Base-by-base conservation (phyloP, 2,329 filamentous ascomycete species). In the Colletotrichum somersetense region DNA sequence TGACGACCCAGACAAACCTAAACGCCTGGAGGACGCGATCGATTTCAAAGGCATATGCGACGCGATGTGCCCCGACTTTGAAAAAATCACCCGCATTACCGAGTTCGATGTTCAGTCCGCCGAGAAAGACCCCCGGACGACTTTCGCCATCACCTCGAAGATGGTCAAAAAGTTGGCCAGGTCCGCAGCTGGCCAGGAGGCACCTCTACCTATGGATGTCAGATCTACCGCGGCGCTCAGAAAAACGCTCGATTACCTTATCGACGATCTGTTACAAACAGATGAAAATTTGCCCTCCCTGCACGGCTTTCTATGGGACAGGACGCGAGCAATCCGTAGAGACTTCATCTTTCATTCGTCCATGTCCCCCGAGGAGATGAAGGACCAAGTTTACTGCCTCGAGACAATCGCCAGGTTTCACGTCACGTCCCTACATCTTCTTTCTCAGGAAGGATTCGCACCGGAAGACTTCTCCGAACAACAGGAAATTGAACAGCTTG, bases 81-180 rank as follows among this genome's bases (percentile, higher is more conserved):
- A 92, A 77, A 88, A 88, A 78, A 86, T 91, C 44, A 88, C 85
- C 62, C 85, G 90, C 72, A 91, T 92, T 67, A 87, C 87, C 59
- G 89, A 92, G 77, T 83, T 85, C 75, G 88, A 91, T 72, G 85
- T 91, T 30, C 86, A 88, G 74, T 81, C 81, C 8, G 83, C 87
- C 8, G 90, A 92, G 76, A 90, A 88, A 75, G 83, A 84, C 66
- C 74, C 80, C 1, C 75, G 77, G 42, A 86, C 83, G 1, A 78
- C 80, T 26, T 85, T 86, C 76, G 83, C 89, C 5, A 82, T 83
- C 26, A 86, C 85, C 0, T 77, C 80, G 3, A 84, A 85, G 71
- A 92, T 92, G 89, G 87, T 92, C 67, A 93, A 92, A 79, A 89
- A 90, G 73, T 84, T 91, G 73, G 90, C 90, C 57, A 87, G 91